Evolutionary conservation across 169 alveolate genomes (phyloP).

Genomic region (Cyclospora cayetanensis): DNA sequence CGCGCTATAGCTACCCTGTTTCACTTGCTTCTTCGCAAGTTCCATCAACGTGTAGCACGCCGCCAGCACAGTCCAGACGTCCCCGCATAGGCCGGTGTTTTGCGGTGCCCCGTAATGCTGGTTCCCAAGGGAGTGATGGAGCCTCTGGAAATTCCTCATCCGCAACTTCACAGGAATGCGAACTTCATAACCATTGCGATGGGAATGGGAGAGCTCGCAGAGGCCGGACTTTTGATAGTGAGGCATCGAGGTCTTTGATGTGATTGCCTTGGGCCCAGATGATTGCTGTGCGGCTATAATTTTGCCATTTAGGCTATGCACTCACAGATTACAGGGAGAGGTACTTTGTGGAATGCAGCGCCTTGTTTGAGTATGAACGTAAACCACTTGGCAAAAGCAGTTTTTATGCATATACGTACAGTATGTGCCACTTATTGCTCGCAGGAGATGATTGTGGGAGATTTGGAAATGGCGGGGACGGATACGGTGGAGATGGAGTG

Average conservation of each 20-base stretch:
- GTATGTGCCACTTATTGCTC: not conserved
- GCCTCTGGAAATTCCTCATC: not conserved
- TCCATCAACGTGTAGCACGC: constrained; percentile 61
- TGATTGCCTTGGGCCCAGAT: too few relatives aligned
- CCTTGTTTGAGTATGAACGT: too few relatives aligned
- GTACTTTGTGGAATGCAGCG: not conserved
- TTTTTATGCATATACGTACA: not conserved
- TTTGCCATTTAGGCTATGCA: too few relatives aligned
- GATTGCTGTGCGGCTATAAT: too few relatives aligned
- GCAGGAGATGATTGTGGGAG: constrained; percentile 38
- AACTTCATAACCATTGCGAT: constrained; percentile 4
- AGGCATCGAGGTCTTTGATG: not conserved
- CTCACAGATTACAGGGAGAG: not conserved
- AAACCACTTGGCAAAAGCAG: not conserved
- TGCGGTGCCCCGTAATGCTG: constrained; percentile 45
- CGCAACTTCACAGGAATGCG: constrained; percentile 35
- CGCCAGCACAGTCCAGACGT: constrained; percentile 56
- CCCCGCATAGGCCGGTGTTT: constrained; percentile 52
- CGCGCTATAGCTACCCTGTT: constrained; percentile 39
- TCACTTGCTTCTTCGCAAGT: constrained; percentile 56
- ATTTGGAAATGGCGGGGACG: constrained; percentile 6
- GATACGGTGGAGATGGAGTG: constrained; percentile 11
- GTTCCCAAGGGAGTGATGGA: constrained; percentile 9
- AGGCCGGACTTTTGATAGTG: constrained; percentile 26
- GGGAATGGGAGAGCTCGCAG: not conserved